These are phyloP conservation scores for Hypoxylon subgilvum DNA, from an alignment of 495 filamentous ascomycete genomes.

Conservation along the genomic window DNA sequence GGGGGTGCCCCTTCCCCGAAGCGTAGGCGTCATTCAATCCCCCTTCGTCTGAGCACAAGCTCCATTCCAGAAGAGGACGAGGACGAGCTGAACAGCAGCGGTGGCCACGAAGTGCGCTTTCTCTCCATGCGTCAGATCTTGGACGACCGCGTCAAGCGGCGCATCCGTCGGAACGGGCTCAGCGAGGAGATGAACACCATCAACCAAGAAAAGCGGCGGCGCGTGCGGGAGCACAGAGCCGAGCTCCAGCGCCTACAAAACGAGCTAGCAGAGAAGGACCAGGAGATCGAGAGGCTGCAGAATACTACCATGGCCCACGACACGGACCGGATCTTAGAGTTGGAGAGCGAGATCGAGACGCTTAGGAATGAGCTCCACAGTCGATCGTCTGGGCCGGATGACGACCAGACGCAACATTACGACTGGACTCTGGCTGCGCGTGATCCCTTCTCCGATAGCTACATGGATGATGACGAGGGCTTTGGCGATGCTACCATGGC, in stretches of 20 bases:
- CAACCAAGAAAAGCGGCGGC: constrained; percentile 60
- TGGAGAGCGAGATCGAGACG: constrained; percentile 48
- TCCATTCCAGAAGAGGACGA: constrained; percentile 21
- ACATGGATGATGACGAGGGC: constrained; percentile 46
- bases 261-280: constrained; percentile 59
- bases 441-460: constrained; percentile 51
- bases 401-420: constrained; percentile 37
- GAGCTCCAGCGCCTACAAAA: constrained; percentile 59
- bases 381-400: constrained; percentile 36
- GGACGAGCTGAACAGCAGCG: constrained; percentile 41
- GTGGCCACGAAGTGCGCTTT: constrained; percentile 53
- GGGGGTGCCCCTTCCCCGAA: constrained; percentile 48
- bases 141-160: constrained; percentile 72
- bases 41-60: too few relatives aligned
- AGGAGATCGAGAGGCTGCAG: constrained; percentile 56
- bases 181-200: constrained; percentile 77
- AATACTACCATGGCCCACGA: constrained; percentile 54
- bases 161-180: constrained; percentile 71
- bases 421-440: constrained; percentile 52
- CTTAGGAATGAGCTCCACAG: constrained; percentile 41
- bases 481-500: constrained; percentile 48
- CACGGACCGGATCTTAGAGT: constrained; percentile 50
- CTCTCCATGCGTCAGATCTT: constrained; percentile 72
- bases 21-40: constrained; percentile 53
- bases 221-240: constrained; percentile 43